A percentile compares a stretch with the other conserved stretches of the same genome.
Conservation (phyloP, 345 rosid genomes). For the Populus euphratica region DNA sequence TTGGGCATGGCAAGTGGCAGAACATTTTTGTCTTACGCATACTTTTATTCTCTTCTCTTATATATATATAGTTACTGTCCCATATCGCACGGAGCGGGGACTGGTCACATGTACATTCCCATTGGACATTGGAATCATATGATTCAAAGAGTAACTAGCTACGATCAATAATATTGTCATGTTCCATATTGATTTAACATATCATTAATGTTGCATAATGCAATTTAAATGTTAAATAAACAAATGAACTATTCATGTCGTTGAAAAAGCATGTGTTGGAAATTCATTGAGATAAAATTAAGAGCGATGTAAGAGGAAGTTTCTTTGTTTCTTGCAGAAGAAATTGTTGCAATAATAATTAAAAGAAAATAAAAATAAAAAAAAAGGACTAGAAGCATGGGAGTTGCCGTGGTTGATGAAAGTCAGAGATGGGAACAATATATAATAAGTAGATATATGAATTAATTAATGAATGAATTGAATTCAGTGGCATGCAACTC, state of each 20-base stretch:
- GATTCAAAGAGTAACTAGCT: not conserved
- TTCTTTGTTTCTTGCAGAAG: constrained; percentile 22
- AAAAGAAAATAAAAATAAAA: not conserved
- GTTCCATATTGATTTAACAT: not conserved
- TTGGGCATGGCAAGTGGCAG: not conserved
- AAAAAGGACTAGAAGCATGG: constrained; percentile 1
- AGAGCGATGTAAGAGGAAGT: constrained; percentile 17
- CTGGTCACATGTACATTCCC: constrained; percentile 23
- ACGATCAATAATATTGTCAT: not conserved
- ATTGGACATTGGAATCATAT: constrained; percentile 18
- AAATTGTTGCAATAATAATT: not conserved
- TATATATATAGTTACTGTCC: not conserved
- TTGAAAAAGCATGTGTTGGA: not conserved
- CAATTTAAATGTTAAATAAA: not conserved
- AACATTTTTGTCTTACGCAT: not conserved
- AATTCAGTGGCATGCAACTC: not conserved
- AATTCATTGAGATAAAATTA: not conserved
- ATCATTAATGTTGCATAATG: not conserved
- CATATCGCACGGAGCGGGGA: constrained; percentile 16
- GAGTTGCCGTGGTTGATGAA: constrained; percentile 35
- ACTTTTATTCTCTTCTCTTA: no score
- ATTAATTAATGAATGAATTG: not conserved
- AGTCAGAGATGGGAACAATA: constrained; percentile 28
- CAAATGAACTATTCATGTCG: not conserved
- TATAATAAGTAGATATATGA: not conserved